Conservation (phyloP, 805 yeast genomes). For the Kodamaea sagamina region DNA sequence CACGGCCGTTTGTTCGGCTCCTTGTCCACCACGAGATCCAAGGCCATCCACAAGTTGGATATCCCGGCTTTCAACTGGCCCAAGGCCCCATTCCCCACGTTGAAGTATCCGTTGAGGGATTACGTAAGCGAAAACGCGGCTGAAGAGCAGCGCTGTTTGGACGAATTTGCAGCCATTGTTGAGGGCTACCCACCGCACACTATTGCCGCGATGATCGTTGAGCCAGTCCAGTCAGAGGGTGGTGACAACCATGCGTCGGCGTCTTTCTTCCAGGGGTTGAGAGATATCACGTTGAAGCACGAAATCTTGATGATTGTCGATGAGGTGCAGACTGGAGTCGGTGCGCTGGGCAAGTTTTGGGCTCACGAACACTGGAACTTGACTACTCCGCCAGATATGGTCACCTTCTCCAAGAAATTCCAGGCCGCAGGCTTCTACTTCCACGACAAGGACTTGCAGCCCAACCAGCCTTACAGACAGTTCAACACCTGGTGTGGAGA, state of each 20-base stretch:
- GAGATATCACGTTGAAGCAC: constrained; percentile 59
- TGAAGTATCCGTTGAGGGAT: constrained; percentile 44
- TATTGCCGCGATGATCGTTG: constrained; percentile 56
- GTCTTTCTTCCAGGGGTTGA: constrained; percentile 60
- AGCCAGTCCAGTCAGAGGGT: constrained; percentile 73
- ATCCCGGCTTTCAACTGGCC: constrained; percentile 66
- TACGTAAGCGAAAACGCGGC: constrained; percentile 40
- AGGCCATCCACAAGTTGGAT: constrained; percentile 58
- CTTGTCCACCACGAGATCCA: constrained; percentile 55
- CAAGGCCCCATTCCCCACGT: constrained; percentile 47
- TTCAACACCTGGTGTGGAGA: constrained; percentile 83
- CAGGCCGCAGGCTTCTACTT: constrained; percentile 74
- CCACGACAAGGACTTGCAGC: constrained; percentile 58
- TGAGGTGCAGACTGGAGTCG: constrained; percentile 77
- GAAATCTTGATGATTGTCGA: constrained; percentile 64
- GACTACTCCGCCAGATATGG: constrained; percentile 64
- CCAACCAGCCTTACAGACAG: constrained; percentile 64
- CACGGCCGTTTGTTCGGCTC: constrained; percentile 61
- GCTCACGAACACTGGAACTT: constrained; percentile 70
- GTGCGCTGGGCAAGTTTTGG: constrained; percentile 73
- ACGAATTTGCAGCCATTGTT: constrained; percentile 43
- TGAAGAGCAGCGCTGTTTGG: constrained; percentile 52
- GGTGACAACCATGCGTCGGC: constrained; percentile 73
- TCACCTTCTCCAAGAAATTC: constrained; percentile 70
- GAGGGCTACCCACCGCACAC: constrained; percentile 38